Evolutionary conservation across 1,284 basidiomycete species (phyloP).

Genomic region (Lignosus rhinocerotis): DNA sequence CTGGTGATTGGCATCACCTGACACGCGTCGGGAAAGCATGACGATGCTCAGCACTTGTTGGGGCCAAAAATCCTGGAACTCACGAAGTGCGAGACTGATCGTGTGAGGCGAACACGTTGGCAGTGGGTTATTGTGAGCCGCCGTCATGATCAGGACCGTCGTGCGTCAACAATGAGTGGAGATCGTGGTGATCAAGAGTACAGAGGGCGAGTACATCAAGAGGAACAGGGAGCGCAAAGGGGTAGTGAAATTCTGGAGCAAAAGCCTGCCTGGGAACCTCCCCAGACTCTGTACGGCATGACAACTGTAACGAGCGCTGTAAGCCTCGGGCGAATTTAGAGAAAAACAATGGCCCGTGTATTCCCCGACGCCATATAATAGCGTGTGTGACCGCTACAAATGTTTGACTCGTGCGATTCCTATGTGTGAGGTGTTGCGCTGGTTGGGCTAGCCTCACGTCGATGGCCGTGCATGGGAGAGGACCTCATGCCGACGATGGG

Average conservation of each 20-base stretch:
- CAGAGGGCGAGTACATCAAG: not conserved
- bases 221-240: not conserved
- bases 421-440: too few relatives aligned
- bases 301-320: not conserved
- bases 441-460: too few relatives aligned
- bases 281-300: not conserved
- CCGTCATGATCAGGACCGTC: constrained; percentile 9
- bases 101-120: constrained; percentile 4
- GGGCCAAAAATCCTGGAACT: not conserved
- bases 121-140: constrained; percentile 9
- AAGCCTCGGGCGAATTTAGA: not conserved
- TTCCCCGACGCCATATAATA: constrained; percentile 5
- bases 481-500: not conserved
- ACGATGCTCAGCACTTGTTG: not conserved
- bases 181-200: constrained; percentile 3
- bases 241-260: constrained; percentile 15
- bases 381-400: not conserved
- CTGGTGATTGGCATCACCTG: constrained; percentile 20
- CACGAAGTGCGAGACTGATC: constrained; percentile 9
- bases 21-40: not conserved
- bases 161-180: not conserved
- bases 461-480: not conserved
- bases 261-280: constrained; percentile 1
- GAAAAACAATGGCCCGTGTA: not conserved
- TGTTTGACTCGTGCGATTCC: not conserved